Conservation (phyloP, 2,329 filamentous ascomycete species). For the Trichoderma sp. region DNA sequence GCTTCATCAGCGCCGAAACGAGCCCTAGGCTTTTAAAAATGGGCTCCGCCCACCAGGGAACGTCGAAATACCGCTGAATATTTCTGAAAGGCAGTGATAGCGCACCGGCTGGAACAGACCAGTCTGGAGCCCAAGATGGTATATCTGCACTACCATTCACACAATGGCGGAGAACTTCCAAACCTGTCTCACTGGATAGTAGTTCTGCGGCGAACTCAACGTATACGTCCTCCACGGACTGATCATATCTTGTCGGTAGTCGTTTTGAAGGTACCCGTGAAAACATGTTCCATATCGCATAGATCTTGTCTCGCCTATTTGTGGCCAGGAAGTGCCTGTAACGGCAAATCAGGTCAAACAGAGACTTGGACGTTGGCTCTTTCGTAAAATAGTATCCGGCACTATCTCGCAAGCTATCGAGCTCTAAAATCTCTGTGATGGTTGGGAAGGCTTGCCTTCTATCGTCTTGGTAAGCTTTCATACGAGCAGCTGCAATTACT, state of each 20-base stretch:
- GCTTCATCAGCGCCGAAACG: background rate
- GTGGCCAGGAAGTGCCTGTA: background rate
- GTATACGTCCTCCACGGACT: background rate
- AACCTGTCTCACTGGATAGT: background rate
- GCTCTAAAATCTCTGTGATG: background rate
- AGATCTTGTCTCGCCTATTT: background rate
- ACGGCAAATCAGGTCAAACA: background rate
- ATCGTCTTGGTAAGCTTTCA: background rate
- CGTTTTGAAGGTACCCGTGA: background rate
- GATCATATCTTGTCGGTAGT: background rate
- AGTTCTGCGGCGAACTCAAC: background rate
- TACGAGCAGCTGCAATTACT: background rate
- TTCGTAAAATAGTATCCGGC: background rate
- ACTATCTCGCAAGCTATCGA: background rate
- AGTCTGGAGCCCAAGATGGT: background rate
- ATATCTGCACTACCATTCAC: background rate
- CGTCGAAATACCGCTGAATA: slow-evolving; percentile 2
- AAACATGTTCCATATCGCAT: slow-evolving; percentile 12
- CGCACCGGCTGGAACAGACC: background rate
- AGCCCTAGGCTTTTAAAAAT: background rate
- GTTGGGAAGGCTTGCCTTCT: background rate
- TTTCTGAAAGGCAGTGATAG: background rate
- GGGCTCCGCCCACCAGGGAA: slow-evolving; percentile 5
- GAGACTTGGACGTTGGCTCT: background rate
- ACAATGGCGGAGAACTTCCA: background rate